phyloP scores from a whole-genome alignment of 1,139 yeast species.

The Suhomyces maxii region DNA sequence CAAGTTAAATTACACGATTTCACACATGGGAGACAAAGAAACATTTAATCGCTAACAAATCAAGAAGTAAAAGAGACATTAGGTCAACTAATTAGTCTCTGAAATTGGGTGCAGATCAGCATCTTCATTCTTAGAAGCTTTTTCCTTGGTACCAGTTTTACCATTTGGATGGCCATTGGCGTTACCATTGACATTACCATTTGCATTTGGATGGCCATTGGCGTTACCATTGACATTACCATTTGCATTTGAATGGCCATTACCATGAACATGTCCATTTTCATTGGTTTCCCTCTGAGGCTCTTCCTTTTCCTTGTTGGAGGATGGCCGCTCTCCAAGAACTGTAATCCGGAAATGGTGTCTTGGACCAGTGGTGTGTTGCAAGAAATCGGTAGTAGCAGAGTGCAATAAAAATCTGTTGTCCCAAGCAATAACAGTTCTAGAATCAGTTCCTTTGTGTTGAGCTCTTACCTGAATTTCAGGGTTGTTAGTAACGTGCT shows the following conservation, averaged over 20 bases:
- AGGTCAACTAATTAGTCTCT: conserved; percentile 1
- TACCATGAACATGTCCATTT: conserved; percentile 9
- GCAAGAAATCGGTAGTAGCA: conserved; percentile 26
- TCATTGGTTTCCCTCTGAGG: conserved; percentile 8
- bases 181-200: too few species aligned
- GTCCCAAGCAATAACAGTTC: conserved; percentile 29
- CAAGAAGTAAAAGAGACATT: background rate
- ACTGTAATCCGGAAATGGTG: conserved; percentile 29
- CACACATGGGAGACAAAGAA: too few species aligned
- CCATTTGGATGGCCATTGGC: background rate
- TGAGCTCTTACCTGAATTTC: conserved; percentile 28
- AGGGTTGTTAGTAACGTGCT: conserved; percentile 23
- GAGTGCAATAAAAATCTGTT: conserved; percentile 25
- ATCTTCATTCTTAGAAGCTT: background rate
- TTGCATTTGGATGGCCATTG: conserved; percentile 9
- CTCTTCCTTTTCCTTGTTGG: conserved; percentile 6
- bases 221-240: too few species aligned
- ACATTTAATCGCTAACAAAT: too few species aligned
- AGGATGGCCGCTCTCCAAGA: conserved; percentile 26
- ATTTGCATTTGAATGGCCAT: conserved; percentile 8
- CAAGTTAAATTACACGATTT: too few species aligned
- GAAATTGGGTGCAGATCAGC: conserved; percentile 2
- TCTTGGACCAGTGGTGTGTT: conserved; percentile 21
- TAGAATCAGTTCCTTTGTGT: conserved; percentile 23
- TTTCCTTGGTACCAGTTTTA: conserved; percentile 1